Base-by-base conservation (phyloP, 805 yeast genomes). In the Schwanniomyces occidentalis region DNA sequence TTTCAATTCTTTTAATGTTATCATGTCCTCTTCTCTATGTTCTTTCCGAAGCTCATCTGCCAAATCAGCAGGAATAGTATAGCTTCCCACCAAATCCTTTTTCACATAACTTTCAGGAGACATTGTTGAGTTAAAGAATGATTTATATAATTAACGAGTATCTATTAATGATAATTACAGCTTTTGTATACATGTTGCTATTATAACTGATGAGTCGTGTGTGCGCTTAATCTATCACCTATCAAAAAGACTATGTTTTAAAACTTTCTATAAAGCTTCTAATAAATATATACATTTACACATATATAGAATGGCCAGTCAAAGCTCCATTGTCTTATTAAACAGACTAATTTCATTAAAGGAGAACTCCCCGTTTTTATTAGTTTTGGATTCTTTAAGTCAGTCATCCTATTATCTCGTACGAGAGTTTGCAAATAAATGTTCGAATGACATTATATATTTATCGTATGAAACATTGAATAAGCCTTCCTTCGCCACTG, bases 331-430 rank as follows among this genome's bases (percentile, higher is more conserved):
- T 5, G 82, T 83, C 20, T 64, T 89, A 5, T 65, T 90, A 37
- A 78, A 73, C 29, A 64, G 98, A 39, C 64, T 87, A 5, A 57
- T 93, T 3, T 60, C 80, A 3, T 61, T 86, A 33, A 85, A 81
- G 44, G 98, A 93, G 49, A 58, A 59, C 15, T 75, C 91, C 0
- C 95, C 95, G 0, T 75, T 91, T 35, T 56, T 87, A 3, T 66
- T 91, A 4, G 65, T 84, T 4, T 52, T 76, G 6, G 98, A 93
- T 54, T 71, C 85, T 1, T 58, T 88, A 7, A 65, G 73, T 0
- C 96, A 90, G 55, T 76, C 93, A 0, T 77, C 88, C 0, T 46
- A 61, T 19, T 49, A 64, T 29, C 56, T 90, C 8, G 50, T 85
- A 1, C 52, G 61, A 17, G 96, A 88, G 52, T 68, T 89, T 30